Percentiles rank a stretch among this genome's conserved stretches.
Conservation (phyloP, 2,329 filamentous ascomycete genomes). For the Arthrinium phaeospermum region DNA sequence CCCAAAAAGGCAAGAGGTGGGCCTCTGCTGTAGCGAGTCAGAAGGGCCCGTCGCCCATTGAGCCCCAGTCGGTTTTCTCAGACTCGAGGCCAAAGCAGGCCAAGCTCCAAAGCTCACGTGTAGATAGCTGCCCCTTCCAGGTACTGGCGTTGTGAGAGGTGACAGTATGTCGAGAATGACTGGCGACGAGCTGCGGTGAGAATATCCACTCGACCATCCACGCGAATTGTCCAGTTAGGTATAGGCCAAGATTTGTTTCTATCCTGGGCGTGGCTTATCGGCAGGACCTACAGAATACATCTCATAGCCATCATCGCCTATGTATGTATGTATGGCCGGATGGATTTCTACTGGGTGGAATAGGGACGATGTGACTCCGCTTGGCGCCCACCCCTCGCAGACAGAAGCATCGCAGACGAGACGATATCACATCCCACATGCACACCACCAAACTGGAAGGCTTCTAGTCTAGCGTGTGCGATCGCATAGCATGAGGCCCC, state of each 20-base stretch:
- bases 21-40: background rate
- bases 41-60: background rate
- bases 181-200: slow-evolving; percentile 10
- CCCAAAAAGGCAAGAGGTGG: slow-evolving; percentile 9
- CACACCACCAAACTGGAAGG: background rate
- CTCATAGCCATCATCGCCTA: background rate
- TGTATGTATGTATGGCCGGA: background rate
- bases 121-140: background rate
- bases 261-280: slow-evolving; percentile 10
- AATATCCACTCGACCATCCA: background rate
- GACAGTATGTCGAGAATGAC: background rate
- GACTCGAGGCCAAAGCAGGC: background rate
- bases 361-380: slow-evolving; percentile 13
- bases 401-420: background rate
- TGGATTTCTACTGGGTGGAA: slow-evolving; percentile 3
- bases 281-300: background rate
- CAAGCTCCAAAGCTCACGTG: background rate
- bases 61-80: background rate
- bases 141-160: background rate
- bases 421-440: slow-evolving; percentile 1
- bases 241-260: background rate
- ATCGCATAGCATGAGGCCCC: background rate
- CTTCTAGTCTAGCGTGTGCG: background rate
- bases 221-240: slow-evolving; percentile 12
- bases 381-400: slow-evolving; percentile 13